Percentiles rank a stretch among this genome's conserved stretches.
Evolutionary conservation across 306 rosid species (phyloP).

Genomic region (Urtica urens): DNA sequence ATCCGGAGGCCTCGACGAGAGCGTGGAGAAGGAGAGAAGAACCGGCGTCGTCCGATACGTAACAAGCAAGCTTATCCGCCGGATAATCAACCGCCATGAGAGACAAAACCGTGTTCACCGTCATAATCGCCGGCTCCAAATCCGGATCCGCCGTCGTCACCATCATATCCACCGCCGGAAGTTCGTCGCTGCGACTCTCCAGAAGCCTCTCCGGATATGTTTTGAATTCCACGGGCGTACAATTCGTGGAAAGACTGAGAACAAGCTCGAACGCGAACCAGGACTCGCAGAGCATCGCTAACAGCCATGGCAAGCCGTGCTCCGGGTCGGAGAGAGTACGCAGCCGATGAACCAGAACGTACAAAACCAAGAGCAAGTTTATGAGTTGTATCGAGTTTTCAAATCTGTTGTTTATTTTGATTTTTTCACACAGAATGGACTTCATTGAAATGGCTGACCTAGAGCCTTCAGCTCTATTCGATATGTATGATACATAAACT

Average conservation of each 20-base stretch:
- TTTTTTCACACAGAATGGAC: constrained; percentile 28
- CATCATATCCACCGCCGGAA: constrained; percentile 46
- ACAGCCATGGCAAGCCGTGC: constrained; percentile 25
- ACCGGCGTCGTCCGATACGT: constrained; percentile 59
- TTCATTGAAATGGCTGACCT: neutral
- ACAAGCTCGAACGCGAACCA: constrained; percentile 49
- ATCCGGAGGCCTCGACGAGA: constrained; percentile 39
- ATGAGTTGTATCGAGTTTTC: constrained; percentile 19
- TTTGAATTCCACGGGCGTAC: constrained; percentile 35
- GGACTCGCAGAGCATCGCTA: constrained; percentile 50
- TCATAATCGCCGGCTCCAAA: constrained; percentile 50
- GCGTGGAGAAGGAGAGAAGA: constrained; percentile 46
- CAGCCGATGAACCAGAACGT: constrained; percentile 30
- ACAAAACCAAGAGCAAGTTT: constrained; percentile 24
- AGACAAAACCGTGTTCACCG: constrained; percentile 53
- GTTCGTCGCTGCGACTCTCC: constrained; percentile 12
- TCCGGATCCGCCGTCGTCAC: constrained; percentile 59
- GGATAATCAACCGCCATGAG: constrained; percentile 55
- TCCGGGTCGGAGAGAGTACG: neutral
- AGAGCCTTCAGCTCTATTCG: too few relatives aligned
- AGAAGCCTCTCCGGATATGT: constrained; percentile 37
- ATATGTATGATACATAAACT: too few relatives aligned
- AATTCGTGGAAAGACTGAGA: constrained; percentile 24
- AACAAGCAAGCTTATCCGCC: constrained; percentile 52
- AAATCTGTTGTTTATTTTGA: neutral